Conservation (phyloP, 768 basidiomycete genomes). For the Brasilioporus rufonigricans region DNA sequence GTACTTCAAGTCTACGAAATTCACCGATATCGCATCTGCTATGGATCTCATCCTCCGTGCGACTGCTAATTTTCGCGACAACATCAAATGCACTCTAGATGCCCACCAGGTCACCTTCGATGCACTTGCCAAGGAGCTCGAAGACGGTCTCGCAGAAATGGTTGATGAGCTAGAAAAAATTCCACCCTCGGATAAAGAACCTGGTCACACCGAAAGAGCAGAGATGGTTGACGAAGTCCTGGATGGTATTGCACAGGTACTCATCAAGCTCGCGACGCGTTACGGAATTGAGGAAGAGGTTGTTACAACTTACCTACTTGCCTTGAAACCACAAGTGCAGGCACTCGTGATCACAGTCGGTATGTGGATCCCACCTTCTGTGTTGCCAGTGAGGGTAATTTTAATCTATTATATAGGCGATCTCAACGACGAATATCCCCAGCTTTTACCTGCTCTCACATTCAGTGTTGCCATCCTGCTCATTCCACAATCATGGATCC, state of each 20-base stretch:
- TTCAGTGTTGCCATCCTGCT: slow-evolving; percentile 9
- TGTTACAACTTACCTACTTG: neutral
- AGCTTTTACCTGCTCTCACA: neutral
- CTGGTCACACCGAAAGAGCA: too few relatives aligned
- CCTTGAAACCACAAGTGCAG: neutral
- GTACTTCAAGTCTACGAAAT: slow-evolving; percentile 1
- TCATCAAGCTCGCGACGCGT: neutral
- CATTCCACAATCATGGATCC: slow-evolving; percentile 14
- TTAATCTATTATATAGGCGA: slow-evolving; percentile 7
- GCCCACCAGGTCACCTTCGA: neutral
- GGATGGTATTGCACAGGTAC: neutral
- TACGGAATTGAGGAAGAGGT: neutral
- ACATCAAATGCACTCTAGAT: neutral
- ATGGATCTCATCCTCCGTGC: neutral
- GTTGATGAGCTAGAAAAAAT: neutral
- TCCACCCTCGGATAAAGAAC: neutral
- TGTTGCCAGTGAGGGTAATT: neutral
- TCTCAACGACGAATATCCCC: slow-evolving; percentile 8
- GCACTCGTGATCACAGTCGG: slow-evolving; percentile 6
- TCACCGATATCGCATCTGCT: neutral
- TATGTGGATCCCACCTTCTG: neutral
- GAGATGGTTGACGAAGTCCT: neutral
- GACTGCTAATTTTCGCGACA: neutral
- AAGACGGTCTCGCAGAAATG: neutral
- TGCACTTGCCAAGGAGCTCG: neutral